These are phyloP conservation scores for Phytophthora sansomeana DNA, from an alignment of 352 stramenopile species.

Conservation along the genomic window DNA sequence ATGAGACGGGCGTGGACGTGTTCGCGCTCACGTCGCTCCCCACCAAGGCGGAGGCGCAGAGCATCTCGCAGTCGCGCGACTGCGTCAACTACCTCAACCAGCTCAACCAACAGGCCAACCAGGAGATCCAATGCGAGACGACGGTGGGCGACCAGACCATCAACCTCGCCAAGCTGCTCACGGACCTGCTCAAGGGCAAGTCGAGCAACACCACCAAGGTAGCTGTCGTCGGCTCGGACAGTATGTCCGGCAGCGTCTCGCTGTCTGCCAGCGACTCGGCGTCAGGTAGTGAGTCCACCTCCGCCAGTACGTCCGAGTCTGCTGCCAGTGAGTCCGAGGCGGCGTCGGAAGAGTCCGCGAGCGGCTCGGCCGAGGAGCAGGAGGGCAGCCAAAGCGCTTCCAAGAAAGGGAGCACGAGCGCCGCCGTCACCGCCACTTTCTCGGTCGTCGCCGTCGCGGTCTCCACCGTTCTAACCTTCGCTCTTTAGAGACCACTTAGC, in stretches of 20 bases:
- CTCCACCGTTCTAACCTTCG: conserved; percentile 29
- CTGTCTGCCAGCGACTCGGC: conserved; percentile 21
- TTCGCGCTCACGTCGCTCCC: conserved; percentile 49
- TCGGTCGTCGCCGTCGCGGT: conserved; percentile 18
- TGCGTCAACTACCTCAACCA: conserved; percentile 81
- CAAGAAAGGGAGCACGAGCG: conserved; percentile 10
- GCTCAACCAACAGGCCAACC: conserved; percentile 67
- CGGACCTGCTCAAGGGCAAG: conserved; percentile 59
- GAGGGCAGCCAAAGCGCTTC: conserved; percentile 17
- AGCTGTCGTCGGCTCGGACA: conserved; percentile 28
- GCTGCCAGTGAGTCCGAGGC: conserved; percentile 1
- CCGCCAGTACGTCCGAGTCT: conserved; percentile 7
- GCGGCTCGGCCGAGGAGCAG: conserved; percentile 10
- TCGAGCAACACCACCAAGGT: conserved; percentile 68
- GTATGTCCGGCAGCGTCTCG: conserved; percentile 35
- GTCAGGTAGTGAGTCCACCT: conserved; percentile 11
- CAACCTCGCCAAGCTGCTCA: conserved; percentile 50
- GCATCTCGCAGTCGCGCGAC: conserved; percentile 52
- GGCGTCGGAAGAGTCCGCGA: neutral
- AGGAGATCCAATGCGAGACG: conserved; percentile 58
- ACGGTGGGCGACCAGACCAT: conserved; percentile 47
- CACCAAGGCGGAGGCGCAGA: conserved; percentile 51
- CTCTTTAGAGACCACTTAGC: conserved; percentile 30
- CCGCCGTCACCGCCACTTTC: conserved; percentile 20
- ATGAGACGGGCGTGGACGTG: conserved; percentile 58